Base-by-base conservation (phyloP, 176 grass and related monocot species). In the Chrysopogon serrulatus region DNA sequence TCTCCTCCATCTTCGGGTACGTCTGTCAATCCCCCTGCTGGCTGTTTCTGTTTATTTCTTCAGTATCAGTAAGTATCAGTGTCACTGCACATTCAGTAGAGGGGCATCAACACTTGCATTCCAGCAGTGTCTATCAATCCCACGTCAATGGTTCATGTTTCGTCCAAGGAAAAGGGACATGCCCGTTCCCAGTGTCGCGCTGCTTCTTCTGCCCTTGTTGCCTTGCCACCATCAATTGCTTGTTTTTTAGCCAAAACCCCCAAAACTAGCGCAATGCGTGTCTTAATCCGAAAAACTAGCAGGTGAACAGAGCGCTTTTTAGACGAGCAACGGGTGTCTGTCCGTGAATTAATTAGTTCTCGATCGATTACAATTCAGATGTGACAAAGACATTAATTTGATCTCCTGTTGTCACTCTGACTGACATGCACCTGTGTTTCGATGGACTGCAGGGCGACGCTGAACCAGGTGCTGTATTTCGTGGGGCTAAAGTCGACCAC, bases 381-480 rank as follows among this genome's bases (percentile, higher is more conserved):
- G 42, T 48, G 71, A 73, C 42, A 59, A 15, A 30, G 40, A 17
- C 69, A 43, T 6, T 41, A 3, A 2, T 8, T 41, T 41, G n/a
- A n/a, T n/a, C n/a, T n/a, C n/a, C n/a, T n/a, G 10, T 12, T 45
- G 14, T 44, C 43, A 45, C 14, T 45, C 44, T 16, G 13, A 16
- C 44, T 45, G 14, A 45, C 44, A 45, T 16, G 15, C 45, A 17
- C 48, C 14, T 48, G 45, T 14, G 5, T 48, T 51, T n/a, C n/a
- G 0, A 21, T n/a, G n/a, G n/a, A n/a, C n/a, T 85, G 79, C 67
- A 98, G 96, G 40, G 93, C 85, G 41, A 94, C 96, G 67, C 45
- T 90, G 63, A 98, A 94, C 80, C 96, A 98, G 89, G 82, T 95
- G 72, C 60, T 94, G 21, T 98, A 98, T 47, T 87, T 92, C 82